Evolutionary conservation across 1,284 basidiomycete genomes (phyloP).

Genomic region (Cystobasidium sp.): DNA sequence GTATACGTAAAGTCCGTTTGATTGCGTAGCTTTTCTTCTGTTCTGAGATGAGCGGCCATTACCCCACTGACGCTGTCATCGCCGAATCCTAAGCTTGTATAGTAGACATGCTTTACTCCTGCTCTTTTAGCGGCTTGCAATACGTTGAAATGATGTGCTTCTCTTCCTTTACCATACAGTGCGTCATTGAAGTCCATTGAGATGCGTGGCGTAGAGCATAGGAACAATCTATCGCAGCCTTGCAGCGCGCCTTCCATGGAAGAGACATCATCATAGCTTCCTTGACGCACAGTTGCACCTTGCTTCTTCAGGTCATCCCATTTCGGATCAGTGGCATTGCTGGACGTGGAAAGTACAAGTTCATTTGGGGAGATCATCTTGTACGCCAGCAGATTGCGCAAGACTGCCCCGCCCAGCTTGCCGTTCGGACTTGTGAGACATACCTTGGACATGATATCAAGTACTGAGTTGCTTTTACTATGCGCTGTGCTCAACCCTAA

Average conservation of each 20-base stretch:
- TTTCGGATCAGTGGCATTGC: constrained; percentile 8
- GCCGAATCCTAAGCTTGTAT: constrained; percentile 21
- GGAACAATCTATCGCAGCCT: constrained; percentile 26
- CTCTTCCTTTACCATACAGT: constrained; percentile 14
- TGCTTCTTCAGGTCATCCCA: constrained; percentile 5
- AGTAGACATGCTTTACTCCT: constrained; percentile 20
- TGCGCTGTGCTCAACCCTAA: background rate
- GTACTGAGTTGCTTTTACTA: background rate
- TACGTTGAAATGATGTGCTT: constrained; percentile 22
- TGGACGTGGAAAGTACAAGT: constrained; percentile 27
- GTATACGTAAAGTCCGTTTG: constrained; percentile 20
- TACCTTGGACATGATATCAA: constrained; percentile 4
- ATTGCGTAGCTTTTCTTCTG: constrained; percentile 10
- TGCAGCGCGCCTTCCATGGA: constrained; percentile 2
- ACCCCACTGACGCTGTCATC: constrained; percentile 27
- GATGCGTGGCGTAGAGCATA: constrained; percentile 14
- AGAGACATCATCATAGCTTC: constrained; percentile 16
- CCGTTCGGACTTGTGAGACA: constrained; percentile 24
- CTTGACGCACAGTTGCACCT: constrained; percentile 15
- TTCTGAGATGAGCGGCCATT: constrained; percentile 21
- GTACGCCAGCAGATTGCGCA: constrained; percentile 15
- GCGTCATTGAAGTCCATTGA: constrained; percentile 31
- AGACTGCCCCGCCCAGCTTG: constrained; percentile 16
- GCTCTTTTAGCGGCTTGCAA: constrained; percentile 22
- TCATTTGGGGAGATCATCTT: background rate